Evolutionary conservation across 495 filamentous ascomycete genomes (phyloP), one percentile per base, ranked within the genome.

Genomic region (Massariosphaeria phaeospora): DNA sequence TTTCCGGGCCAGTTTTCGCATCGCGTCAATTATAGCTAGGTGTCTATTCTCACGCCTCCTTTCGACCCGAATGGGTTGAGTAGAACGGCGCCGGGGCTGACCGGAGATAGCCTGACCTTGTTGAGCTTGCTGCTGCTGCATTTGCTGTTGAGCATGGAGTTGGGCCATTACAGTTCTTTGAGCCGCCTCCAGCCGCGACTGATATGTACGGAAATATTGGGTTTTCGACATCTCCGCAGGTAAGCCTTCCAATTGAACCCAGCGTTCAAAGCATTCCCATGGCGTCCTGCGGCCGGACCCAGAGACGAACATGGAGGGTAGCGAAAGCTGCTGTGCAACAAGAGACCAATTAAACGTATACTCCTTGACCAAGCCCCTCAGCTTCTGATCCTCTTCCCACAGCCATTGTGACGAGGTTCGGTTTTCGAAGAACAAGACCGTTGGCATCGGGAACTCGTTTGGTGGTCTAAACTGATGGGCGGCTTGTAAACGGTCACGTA

Each of bases 241-340:
- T 30, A 95, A 70, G 4, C 89, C 89, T 71, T 96, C 93, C 9
- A 97, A 72, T 48, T 84, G 81, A 13, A 95, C 82, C 89, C 91
- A 97, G 31, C 94, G 82, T 67, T 98, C 93, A 63, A 97, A 98
- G 65, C 93, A 98, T 71, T 98, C 93, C 93, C 93, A 98, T 4
- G 93, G 91, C 2, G 94, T 97, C 43, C 93, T 79, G 48, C 93
- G 81, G 64, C 96, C 94, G 10, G 88, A 81, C 12, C 86, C 85
- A 41, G 91, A 90, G 20, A 84, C 80, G 64, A 85, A 94, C 26
- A 79, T 59, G 3, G 88, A 93, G 40, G 80, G 78, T n/a, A 82
- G 77, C 0, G 81, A 78, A 34, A 96, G 72, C 55, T 88, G 84
- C 55, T 77, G 84, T 4, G 89, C 86, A 40, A 97, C 94, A 6